Conservation (phyloP, 179 eudicot genomes). For the Corrigiola litoralis region DNA sequence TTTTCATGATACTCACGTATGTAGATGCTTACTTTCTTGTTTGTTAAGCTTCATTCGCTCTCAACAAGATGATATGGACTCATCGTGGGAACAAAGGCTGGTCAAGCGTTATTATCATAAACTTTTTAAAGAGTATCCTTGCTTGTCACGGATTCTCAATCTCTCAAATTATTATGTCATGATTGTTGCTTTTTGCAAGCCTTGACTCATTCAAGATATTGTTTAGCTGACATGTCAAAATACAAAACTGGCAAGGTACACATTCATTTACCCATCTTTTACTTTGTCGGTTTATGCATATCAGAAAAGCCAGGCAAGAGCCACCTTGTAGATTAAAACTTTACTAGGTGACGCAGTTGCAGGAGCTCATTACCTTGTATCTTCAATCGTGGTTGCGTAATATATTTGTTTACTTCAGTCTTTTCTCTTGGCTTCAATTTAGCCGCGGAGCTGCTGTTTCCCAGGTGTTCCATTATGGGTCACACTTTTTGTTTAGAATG, state of each 20-base stretch:
- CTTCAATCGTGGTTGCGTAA: too few relatives aligned
- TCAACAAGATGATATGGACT: constrained; percentile 84
- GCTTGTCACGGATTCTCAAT: neutral
- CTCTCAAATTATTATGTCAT: neutral
- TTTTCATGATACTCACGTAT: too few relatives aligned
- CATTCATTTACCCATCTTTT: neutral
- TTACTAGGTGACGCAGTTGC: too few relatives aligned
- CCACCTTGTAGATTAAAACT: too few relatives aligned
- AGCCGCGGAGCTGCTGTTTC: too few relatives aligned
- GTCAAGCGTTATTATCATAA: constrained; percentile 96
- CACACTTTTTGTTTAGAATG: too few relatives aligned
- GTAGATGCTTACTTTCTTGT: neutral
- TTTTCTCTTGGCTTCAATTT: too few relatives aligned
- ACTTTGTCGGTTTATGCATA: too few relatives aligned
- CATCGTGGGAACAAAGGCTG: constrained; percentile 90
- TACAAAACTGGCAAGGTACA: constrained; percentile 87
- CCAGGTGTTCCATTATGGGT: too few relatives aligned
- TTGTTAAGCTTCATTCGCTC: constrained; percentile 72
- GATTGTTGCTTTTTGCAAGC: constrained; percentile 10
- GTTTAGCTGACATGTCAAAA: constrained; percentile 96
- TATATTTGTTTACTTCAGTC: too few relatives aligned
- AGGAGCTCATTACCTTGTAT: too few relatives aligned
- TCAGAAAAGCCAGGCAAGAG: too few relatives aligned
- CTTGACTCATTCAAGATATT: constrained; percentile 63
- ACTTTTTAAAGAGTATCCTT: constrained; percentile 98